phyloP scores from a whole-genome alignment of 2,329 filamentous ascomycete species.

The Aureobasidium musti region DNA sequence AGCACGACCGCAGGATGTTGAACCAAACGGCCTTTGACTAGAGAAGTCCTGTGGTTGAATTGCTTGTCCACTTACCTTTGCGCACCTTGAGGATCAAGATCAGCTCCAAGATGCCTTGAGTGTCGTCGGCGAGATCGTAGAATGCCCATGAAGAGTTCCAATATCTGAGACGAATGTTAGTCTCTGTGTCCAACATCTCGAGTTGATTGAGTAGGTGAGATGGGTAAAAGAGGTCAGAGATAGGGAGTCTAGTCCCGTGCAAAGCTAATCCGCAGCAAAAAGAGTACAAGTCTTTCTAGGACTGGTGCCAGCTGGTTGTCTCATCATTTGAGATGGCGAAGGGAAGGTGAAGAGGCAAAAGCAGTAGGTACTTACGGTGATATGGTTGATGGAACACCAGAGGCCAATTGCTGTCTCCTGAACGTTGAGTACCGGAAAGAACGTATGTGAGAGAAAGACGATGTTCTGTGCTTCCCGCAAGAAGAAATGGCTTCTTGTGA shows the following conservation, averaged over 20 bases:
- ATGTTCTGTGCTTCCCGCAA: background rate
- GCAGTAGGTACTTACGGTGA: background rate
- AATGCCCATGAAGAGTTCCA: background rate
- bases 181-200: background rate
- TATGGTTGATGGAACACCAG: too few species aligned
- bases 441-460: too few species aligned
- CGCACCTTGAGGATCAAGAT: background rate
- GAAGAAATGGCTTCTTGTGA: background rate
- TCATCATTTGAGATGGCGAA: constrained; percentile 12
- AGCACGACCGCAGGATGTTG: constrained; percentile 8
- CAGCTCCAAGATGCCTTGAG: background rate
- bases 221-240: background rate
- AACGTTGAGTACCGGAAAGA: too few species aligned
- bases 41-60: background rate
- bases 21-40: background rate
- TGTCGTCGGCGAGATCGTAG: background rate
- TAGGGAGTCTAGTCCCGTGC: constrained; percentile 22
- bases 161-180: constrained; percentile 15
- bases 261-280: constrained; percentile 63
- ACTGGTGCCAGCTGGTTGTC: constrained; percentile 64
- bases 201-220: background rate
- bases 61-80: constrained; percentile 1
- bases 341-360: background rate
- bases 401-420: too few species aligned
- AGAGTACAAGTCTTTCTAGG: constrained; percentile 65